Percentiles rank a stretch among this genome's conserved stretches.
phyloP scores from a whole-genome alignment of 2,329 filamentous ascomycete species.

The Ascosphaera apis region DNA sequence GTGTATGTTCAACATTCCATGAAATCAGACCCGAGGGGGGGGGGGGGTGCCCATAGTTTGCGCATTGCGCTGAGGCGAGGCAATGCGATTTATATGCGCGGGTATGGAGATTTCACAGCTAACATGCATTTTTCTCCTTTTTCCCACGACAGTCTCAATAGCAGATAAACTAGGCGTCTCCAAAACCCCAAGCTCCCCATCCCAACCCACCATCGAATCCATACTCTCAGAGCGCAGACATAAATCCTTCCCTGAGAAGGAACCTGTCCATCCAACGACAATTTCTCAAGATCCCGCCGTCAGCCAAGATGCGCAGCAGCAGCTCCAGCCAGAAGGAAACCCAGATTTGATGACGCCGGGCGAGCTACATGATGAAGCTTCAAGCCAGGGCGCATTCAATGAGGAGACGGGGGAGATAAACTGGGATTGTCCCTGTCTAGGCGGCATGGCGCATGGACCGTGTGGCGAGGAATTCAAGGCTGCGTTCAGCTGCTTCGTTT shows the following conservation, averaged over 20 bases:
- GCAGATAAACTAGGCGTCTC: too few species aligned
- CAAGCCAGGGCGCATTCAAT: conserved; percentile 82
- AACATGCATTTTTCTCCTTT: too few species aligned
- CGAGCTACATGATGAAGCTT: conserved; percentile 56
- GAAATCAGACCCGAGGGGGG: too few species aligned
- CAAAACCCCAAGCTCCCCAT: too few species aligned
- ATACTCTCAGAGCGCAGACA: conserved; percentile 1
- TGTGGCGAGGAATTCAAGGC: conserved; percentile 90
- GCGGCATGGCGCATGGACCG: conserved; percentile 89
- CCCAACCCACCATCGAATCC: conserved; percentile 3
- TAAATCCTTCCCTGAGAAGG: conserved; percentile 5
- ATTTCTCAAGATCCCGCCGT: conserved; percentile 6
- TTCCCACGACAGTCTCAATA: too few species aligned
- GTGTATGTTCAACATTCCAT: conserved; percentile 41
- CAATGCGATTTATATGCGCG: too few species aligned
- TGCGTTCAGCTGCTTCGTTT: conserved; percentile 98
- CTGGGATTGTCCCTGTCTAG: conserved; percentile 96
- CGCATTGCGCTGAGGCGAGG: conserved; percentile 5
- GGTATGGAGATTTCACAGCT: conserved; percentile 3
- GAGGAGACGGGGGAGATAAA: conserved; percentile 98
- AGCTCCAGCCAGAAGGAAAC: conserved; percentile 2
- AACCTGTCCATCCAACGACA: conserved; percentile 4
- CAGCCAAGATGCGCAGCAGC: conserved; percentile 4
- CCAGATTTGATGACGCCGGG: conserved; percentile 19
- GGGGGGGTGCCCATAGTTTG: background rate